Evolutionary conservation across 768 basidiomycete genomes (phyloP).

Genomic region (Dacryopinax spathularia): DNA sequence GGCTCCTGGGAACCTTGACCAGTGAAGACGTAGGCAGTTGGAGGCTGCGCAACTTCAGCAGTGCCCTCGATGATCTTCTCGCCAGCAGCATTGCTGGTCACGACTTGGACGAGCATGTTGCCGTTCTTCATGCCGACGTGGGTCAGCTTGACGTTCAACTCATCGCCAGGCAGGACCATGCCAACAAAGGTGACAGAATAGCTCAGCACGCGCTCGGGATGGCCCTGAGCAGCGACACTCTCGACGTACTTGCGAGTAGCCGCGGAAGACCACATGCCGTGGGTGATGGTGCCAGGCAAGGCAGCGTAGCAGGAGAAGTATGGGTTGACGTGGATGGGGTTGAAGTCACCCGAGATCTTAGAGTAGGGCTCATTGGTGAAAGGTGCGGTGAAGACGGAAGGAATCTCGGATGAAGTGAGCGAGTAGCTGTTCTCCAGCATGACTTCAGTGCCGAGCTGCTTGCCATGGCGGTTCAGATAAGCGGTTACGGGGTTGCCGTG

Average conservation of each 20-base stretch:
- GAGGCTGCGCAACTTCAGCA: conserved; percentile 84
- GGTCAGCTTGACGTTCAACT: conserved; percentile 70
- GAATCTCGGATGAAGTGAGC: conserved; percentile 46
- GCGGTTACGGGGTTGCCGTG: conserved; percentile 88
- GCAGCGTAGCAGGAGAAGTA: conserved; percentile 92
- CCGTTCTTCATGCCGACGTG: conserved; percentile 88
- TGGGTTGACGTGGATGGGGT: conserved; percentile 96
- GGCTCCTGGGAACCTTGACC: conserved; percentile 96
- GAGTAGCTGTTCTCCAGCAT: conserved; percentile 79
- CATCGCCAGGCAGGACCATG: conserved; percentile 88
- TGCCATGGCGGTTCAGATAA: conserved; percentile 85
- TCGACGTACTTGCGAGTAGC: conserved; percentile 87
- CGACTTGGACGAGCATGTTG: conserved; percentile 80
- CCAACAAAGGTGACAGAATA: conserved; percentile 94
- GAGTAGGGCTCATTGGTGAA: conserved; percentile 93
- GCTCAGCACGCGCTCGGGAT: conserved; percentile 80
- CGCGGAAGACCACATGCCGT: conserved; percentile 93
- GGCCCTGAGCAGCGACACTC: conserved; percentile 82
- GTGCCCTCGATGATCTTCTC: conserved; percentile 88
- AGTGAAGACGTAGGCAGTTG: conserved; percentile 93
- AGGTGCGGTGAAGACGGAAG: conserved; percentile 64
- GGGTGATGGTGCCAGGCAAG: conserved; percentile 91
- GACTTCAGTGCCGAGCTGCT: conserved; percentile 55
- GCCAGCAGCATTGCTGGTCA: conserved; percentile 67
- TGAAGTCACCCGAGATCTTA: conserved; percentile 91